phyloP scores from a whole-genome alignment of 192 early-diverging fungal genomes.

The Mortierella antarctica region DNA sequence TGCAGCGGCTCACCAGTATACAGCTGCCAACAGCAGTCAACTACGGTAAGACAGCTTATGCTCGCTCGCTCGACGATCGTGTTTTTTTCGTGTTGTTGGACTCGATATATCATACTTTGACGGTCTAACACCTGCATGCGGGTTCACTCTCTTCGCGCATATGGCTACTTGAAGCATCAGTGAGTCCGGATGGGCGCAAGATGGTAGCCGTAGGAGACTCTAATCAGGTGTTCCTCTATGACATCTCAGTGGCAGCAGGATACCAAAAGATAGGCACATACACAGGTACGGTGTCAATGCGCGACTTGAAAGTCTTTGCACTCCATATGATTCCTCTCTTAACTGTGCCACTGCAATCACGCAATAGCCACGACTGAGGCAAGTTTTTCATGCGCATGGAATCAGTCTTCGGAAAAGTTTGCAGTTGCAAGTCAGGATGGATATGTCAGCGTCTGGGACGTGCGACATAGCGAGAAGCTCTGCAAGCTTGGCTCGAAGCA shows the following conservation, averaged over 20 bases:
- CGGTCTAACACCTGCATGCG: not conserved
- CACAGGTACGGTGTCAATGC: slow-evolving; percentile 61
- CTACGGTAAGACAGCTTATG: slow-evolving; percentile 61
- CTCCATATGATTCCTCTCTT: not conserved
- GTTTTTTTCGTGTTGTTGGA: not conserved
- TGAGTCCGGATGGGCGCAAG: slow-evolving; percentile 92
- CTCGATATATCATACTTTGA: not conserved
- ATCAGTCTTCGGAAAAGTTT: slow-evolving; percentile 91
- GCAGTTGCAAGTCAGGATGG: slow-evolving; percentile 97
- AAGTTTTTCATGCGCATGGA: slow-evolving; percentile 96
- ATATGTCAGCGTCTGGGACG: slow-evolving; percentile 92
- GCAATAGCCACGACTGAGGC: slow-evolving; percentile 79
- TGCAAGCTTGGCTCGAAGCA: slow-evolving; percentile 79
- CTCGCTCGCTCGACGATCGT: not conserved
- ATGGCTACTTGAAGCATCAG: slow-evolving; percentile 60
- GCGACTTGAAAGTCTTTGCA: not conserved
- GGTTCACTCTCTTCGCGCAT: not conserved
- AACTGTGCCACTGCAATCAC: not conserved
- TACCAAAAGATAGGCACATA: slow-evolving; percentile 82
- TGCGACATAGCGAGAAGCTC: slow-evolving; percentile 80
- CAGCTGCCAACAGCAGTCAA: slow-evolving; percentile 91
- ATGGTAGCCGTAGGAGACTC: slow-evolving; percentile 95
- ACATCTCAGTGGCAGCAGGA: slow-evolving; percentile 71
- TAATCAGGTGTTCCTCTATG: slow-evolving; percentile 86
- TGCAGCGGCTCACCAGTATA: slow-evolving; percentile 81